Conservation (phyloP, 176 grass and related monocot species). For the Pontederia paniculata region DNA sequence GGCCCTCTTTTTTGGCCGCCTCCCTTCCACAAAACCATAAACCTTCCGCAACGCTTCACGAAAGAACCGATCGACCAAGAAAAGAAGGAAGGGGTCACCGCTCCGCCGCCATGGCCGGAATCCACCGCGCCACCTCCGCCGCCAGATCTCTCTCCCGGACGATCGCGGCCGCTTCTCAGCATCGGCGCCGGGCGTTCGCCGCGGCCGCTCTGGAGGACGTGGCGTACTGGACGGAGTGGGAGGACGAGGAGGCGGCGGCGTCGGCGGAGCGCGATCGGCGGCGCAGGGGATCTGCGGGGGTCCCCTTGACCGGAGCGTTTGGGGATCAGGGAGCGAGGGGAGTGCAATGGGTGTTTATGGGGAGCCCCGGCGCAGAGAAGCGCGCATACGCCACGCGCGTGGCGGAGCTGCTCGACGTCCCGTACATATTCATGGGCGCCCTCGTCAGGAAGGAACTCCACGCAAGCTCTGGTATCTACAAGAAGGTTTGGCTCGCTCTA, state of each 20-base stretch:
- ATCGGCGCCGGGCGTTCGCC: slow-evolving; percentile 21
- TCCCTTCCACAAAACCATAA: too few species aligned
- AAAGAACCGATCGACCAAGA: neutral
- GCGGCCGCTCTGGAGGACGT: slow-evolving; percentile 39
- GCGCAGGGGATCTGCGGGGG: slow-evolving; percentile 6
- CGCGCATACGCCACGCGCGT: slow-evolving; percentile 75
- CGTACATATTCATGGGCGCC: slow-evolving; percentile 87
- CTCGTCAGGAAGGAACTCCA: slow-evolving; percentile 70
- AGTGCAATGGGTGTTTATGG: slow-evolving; percentile 95
- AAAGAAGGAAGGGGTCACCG: neutral
- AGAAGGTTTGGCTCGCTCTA: slow-evolving; percentile 33
- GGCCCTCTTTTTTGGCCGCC: too few species aligned
- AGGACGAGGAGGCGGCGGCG: slow-evolving; percentile 30
- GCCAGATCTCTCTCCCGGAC: slow-evolving; percentile 26
- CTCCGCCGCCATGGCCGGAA: slow-evolving; percentile 44
- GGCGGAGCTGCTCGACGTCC: slow-evolving; percentile 70
- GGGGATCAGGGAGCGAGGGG: slow-evolving; percentile 22
- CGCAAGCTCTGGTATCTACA: slow-evolving; percentile 52
- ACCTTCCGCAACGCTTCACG: neutral
- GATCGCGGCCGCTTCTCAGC: neutral
- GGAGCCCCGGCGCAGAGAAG: slow-evolving; percentile 67
- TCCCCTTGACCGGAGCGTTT: slow-evolving; percentile 1
- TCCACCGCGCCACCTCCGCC: slow-evolving; percentile 43
- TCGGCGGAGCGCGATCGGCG: slow-evolving; percentile 11
- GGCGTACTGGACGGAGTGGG: slow-evolving; percentile 58